Evolutionary conservation across 2,329 filamentous ascomycete genomes (phyloP).

Genomic region (Leptographium wingfieldii): DNA sequence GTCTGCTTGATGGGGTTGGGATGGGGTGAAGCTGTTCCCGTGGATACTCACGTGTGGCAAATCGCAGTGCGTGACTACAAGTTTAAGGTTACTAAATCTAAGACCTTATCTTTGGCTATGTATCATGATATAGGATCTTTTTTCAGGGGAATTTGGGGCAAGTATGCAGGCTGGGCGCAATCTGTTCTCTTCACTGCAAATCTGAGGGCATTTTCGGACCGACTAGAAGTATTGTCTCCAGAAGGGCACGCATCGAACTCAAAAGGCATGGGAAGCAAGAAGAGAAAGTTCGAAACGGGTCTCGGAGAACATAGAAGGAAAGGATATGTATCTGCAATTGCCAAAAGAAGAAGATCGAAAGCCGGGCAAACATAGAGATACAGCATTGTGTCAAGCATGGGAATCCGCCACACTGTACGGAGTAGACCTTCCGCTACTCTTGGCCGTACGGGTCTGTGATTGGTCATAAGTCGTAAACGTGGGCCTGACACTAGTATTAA

Average conservation of each 20-base stretch:
- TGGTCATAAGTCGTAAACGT: too few relatives aligned
- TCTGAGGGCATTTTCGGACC: slow-evolving; percentile 68
- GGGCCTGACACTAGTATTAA: too few relatives aligned
- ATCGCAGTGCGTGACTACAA: slow-evolving; percentile 94
- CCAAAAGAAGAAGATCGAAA: background rate
- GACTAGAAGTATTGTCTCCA: slow-evolving; percentile 22
- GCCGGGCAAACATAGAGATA: background rate
- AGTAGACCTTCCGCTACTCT: too few relatives aligned
- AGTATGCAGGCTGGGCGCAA: slow-evolving; percentile 94
- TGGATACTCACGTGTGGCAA: slow-evolving; percentile 98
- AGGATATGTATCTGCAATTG: background rate
- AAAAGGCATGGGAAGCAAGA: slow-evolving; percentile 12
- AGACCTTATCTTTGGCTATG: slow-evolving; percentile 74
- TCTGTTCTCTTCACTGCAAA: slow-evolving; percentile 94
- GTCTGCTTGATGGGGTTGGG: slow-evolving; percentile 93
- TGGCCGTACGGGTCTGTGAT: too few relatives aligned
- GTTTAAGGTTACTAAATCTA: slow-evolving; percentile 55
- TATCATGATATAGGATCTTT: slow-evolving; percentile 86
- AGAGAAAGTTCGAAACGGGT: background rate
- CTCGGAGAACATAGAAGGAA: background rate
- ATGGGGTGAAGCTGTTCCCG: slow-evolving; percentile 89
- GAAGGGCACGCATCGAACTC: background rate
- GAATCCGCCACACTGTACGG: too few relatives aligned
- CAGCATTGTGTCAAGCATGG: background rate
- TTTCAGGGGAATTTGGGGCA: slow-evolving; percentile 81